These are phyloP conservation scores for Blastobotrys mokoenaii DNA, from an alignment of 805 yeast species.

Conservation along the genomic window DNA sequence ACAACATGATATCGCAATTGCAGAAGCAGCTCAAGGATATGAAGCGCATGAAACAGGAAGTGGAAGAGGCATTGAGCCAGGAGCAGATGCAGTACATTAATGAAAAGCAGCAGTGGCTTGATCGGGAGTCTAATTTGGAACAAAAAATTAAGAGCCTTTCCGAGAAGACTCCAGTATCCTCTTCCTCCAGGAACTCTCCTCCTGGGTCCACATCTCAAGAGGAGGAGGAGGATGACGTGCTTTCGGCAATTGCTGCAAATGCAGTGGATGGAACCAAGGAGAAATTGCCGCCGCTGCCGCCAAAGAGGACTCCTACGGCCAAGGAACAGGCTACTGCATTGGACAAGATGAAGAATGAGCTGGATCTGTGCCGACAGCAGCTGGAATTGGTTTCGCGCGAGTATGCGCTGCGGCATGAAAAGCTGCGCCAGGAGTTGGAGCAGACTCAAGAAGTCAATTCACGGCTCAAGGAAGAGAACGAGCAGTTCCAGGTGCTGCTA, in stretches of 20 bases:
- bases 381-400: constrained; percentile 25
- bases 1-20: constrained; percentile 15
- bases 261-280: constrained; percentile 5
- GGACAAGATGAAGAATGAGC: constrained; percentile 16
- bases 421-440: constrained; percentile 21
- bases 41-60: constrained; percentile 15
- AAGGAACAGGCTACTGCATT: constrained; percentile 7
- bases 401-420: constrained; percentile 20
- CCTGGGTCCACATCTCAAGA: not conserved
- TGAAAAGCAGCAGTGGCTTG: constrained; percentile 21
- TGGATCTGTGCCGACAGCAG: constrained; percentile 21
- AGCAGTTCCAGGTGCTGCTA: constrained; percentile 26
- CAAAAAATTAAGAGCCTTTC: not conserved
- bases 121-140: constrained; percentile 17
- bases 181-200: not conserved
- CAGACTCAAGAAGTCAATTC: constrained; percentile 16
- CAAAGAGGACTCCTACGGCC: not conserved
- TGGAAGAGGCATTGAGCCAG: constrained; percentile 23
- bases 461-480: constrained; percentile 28
- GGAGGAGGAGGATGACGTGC: too few relatives aligned
- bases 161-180: not conserved
- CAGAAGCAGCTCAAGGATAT: constrained; percentile 15
- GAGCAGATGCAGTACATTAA: constrained; percentile 22
- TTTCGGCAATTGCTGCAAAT: not conserved
- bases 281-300: constrained; percentile 16